phyloP scores from a whole-genome alignment of 768 basidiomycete genomes.

The Hericium erinaceus region DNA sequence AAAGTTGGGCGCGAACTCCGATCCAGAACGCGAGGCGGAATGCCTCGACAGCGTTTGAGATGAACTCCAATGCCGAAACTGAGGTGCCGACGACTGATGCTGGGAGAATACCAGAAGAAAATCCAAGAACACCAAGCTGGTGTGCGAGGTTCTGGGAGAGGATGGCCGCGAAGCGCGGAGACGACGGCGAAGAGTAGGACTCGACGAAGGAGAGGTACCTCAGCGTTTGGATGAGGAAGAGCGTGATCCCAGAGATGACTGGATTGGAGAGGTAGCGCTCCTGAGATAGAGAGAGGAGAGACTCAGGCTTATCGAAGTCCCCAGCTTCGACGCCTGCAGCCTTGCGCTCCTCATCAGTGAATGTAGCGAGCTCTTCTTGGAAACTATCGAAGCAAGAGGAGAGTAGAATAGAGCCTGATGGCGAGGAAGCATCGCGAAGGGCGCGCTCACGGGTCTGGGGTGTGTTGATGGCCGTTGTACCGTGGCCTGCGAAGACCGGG shows the following conservation, averaged over 20 bases:
- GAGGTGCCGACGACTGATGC: constrained; percentile 45
- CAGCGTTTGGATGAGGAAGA: constrained; percentile 44
- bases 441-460: constrained; percentile 28
- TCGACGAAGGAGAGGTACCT: constrained; percentile 41
- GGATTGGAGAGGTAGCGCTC: constrained; percentile 34
- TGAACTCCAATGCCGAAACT: constrained; percentile 27
- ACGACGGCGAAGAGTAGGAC: constrained; percentile 1
- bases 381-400: constrained; percentile 43
- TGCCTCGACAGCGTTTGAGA: constrained; percentile 34
- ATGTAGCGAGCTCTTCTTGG: constrained; percentile 35
- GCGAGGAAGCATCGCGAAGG: constrained; percentile 31
- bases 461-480: constrained; percentile 27
- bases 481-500: constrained; percentile 53
- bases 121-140: constrained; percentile 34
- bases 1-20: constrained; percentile 33
- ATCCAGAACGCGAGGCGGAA: constrained; percentile 47
- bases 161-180: constrained; percentile 18
- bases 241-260: constrained; percentile 35
- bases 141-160: constrained; percentile 27
- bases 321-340: constrained; percentile 24
- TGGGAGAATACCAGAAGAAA: constrained; percentile 49
- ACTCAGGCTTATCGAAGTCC: constrained; percentile 33
- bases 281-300: constrained; percentile 30
- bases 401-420: constrained; percentile 35
- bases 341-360: constrained; percentile 30